Conservation (phyloP, 2,329 filamentous ascomycete genomes). For the Diplodia sapinea region DNA sequence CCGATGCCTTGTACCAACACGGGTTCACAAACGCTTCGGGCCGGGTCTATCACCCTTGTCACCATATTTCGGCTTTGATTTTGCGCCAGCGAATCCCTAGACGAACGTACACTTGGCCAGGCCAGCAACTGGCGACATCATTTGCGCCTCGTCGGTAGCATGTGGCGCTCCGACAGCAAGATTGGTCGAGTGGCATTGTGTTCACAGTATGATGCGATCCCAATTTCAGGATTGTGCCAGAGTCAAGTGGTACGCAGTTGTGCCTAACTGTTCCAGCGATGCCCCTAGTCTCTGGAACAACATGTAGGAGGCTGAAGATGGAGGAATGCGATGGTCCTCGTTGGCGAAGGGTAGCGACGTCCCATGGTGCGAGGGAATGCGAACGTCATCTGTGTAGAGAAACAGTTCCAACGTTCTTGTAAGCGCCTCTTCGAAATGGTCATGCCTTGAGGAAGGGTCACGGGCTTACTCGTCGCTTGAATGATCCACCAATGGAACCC, state of each 20-base stretch:
- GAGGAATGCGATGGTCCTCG: not conserved
- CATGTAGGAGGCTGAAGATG: not conserved
- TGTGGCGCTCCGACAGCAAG: not conserved
- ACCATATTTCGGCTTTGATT: not conserved
- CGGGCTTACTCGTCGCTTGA: slow-evolving; percentile 4
- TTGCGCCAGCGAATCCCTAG: not conserved
- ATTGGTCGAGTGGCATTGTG: not conserved
- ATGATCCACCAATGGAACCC: not conserved
- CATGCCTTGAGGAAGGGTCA: not conserved
- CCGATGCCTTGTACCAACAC: not conserved
- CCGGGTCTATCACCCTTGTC: not conserved
- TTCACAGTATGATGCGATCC: not conserved
- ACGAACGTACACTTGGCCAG: not conserved
- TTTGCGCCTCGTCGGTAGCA: not conserved
- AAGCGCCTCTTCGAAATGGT: slow-evolving; percentile 1
- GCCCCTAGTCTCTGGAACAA: not conserved
- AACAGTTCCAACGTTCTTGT: not conserved
- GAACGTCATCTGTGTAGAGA: not conserved
- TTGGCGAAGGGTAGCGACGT: not conserved
- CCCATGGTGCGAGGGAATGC: not conserved
- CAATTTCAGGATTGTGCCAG: not conserved
- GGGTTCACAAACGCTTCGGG: not conserved
- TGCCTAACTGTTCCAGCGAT: not conserved
- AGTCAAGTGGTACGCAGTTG: not conserved
- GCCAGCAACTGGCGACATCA: not conserved